Conservation (phyloP, 75 land plant genomes). For the Larix kaempferi region DNA sequence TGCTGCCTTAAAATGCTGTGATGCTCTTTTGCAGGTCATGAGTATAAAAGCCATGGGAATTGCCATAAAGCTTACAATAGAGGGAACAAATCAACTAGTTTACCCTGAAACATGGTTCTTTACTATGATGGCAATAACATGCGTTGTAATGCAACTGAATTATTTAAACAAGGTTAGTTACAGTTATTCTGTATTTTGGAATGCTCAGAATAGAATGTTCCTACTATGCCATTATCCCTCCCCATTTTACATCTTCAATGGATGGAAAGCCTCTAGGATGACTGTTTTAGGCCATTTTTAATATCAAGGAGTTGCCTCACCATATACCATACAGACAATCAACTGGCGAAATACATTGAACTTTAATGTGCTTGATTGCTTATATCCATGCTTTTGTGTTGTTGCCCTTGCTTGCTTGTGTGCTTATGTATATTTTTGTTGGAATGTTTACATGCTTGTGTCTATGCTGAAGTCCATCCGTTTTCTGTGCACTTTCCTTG, state of each 20-base stretch:
- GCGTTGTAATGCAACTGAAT: constrained; percentile 88
- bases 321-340: too few relatives aligned
- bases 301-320: too few relatives aligned
- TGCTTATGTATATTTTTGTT: too few relatives aligned
- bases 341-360: too few relatives aligned
- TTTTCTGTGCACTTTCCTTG: too few relatives aligned
- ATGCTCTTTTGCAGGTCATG: constrained; percentile 59
- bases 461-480: too few relatives aligned
- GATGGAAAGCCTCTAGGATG: neutral
- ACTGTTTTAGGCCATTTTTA: too few relatives aligned
- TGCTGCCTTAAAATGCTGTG: neutral
- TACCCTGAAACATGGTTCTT: constrained; percentile 89
- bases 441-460: too few relatives aligned
- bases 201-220: neutral
- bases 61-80: constrained; percentile 85
- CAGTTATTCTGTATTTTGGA: neutral
- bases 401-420: too few relatives aligned
- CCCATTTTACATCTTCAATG: neutral
- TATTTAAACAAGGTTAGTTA: constrained; percentile 87
- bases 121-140: constrained; percentile 61
- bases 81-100: constrained; percentile 73
- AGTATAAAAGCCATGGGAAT: constrained; percentile 97
- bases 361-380: too few relatives aligned
- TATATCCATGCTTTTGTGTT: too few relatives aligned
- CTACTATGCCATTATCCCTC: neutral